Percentiles rank a stretch among this genome's conserved stretches.
Evolutionary conservation across 352 stramenopile genomes (phyloP).

Genomic region (Phytophthora agathidicida): DNA sequence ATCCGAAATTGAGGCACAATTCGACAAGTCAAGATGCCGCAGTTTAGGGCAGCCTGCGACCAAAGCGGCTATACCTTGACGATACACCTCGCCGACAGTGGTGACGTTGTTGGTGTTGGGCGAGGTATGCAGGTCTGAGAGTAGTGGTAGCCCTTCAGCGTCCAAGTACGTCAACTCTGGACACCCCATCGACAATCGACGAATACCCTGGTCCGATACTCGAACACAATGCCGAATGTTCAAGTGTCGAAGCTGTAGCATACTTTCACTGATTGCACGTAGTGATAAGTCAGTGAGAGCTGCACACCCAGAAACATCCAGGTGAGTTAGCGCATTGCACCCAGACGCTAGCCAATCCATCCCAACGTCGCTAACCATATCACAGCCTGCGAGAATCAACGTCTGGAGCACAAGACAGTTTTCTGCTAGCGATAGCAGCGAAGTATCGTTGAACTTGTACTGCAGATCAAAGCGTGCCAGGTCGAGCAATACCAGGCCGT

Average conservation of each 20-base stretch:
- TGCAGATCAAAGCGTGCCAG: constrained; percentile 87
- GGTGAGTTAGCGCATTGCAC: constrained; percentile 76
- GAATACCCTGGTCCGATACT: constrained; percentile 63
- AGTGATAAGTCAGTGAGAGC: constrained; percentile 91
- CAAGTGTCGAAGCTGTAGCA: constrained; percentile 60
- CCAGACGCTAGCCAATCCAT: constrained; percentile 90
- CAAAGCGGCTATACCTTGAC: constrained; percentile 46
- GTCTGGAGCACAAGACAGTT: constrained; percentile 57
- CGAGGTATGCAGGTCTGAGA: constrained; percentile 39
- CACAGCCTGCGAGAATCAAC: constrained; percentile 81
- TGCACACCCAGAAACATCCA: constrained; percentile 86
- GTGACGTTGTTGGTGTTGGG: neutral
- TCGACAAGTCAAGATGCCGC: constrained; percentile 59
- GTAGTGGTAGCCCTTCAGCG: constrained; percentile 43
- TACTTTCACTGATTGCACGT: constrained; percentile 81
- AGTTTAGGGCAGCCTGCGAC: constrained; percentile 39
- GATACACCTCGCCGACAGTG: constrained; percentile 2
- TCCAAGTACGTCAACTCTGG: constrained; percentile 53
- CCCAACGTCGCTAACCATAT: constrained; percentile 92
- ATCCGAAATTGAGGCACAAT: constrained; percentile 53
- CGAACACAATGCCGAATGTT: constrained; percentile 51
- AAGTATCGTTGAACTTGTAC: constrained; percentile 93
- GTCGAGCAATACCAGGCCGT: constrained; percentile 75
- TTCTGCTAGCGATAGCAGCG: constrained; percentile 83
- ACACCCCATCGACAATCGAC: constrained; percentile 52